phyloP scores from a whole-genome alignment of 2,329 filamentous ascomycete genomes.

The Paraconiothyrium sp. region DNA sequence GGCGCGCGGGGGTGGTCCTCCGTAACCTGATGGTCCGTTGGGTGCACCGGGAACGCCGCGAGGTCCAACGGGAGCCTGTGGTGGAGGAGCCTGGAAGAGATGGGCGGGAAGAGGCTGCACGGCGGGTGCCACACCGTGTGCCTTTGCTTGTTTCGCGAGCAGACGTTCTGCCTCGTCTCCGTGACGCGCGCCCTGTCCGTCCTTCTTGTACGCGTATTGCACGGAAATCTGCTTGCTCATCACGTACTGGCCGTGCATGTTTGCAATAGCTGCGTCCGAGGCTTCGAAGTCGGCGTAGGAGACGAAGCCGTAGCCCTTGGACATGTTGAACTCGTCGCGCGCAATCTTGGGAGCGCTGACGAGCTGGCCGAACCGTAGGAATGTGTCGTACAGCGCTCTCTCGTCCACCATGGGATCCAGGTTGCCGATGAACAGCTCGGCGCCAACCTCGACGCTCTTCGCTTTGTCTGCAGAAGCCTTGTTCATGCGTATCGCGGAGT shows the following conservation, averaged over 20 bases:
- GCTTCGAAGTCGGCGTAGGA: conserved; percentile 93
- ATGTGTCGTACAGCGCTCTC: conserved; percentile 94
- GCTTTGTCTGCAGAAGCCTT: conserved; percentile 95
- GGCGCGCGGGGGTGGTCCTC: conserved; percentile 49
- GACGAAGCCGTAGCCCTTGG: conserved; percentile 96
- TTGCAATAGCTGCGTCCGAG: conserved; percentile 87
- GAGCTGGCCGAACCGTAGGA: conserved; percentile 88
- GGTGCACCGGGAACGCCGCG: conserved; percentile 49
- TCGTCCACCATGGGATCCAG: conserved; percentile 94
- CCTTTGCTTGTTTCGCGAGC: conserved; percentile 90
- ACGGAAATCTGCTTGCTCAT: conserved; percentile 97
- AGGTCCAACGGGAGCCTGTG: conserved; percentile 41
- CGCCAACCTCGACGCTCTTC: conserved; percentile 90
- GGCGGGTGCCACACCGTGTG: conserved; percentile 89
- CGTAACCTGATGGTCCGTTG: conserved; percentile 52
- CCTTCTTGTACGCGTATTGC: conserved; percentile 99
- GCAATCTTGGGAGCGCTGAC: conserved; percentile 86
- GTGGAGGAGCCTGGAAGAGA: conserved; percentile 63
- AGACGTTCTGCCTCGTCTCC: conserved; percentile 93
- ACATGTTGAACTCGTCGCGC: conserved; percentile 85
- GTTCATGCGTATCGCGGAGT: conserved; percentile 96
- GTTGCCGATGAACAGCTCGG: conserved; percentile 96
- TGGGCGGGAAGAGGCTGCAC: conserved; percentile 78
- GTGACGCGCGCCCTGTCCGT: conserved; percentile 95
- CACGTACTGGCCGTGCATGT: conserved; percentile 95